phyloP scores from a whole-genome alignment of 1,284 basidiomycete genomes.

The Caloboletus inedulis region DNA sequence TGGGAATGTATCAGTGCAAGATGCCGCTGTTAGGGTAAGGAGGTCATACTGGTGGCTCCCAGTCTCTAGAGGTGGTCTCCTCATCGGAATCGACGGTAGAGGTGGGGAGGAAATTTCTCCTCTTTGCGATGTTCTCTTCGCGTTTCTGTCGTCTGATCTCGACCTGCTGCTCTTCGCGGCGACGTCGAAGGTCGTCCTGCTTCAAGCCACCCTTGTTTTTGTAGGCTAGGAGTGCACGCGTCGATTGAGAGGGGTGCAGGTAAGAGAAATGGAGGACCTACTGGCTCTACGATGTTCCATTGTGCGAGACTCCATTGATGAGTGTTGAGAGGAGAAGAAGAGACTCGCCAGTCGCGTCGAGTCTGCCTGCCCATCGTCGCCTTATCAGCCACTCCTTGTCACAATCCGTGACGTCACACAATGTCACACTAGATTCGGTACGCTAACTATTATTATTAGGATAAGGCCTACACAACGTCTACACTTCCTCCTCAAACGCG shows the following conservation, averaged over 20 bases:
- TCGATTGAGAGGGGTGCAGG: slow-evolving; percentile 5
- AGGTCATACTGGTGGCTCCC: slow-evolving; percentile 70
- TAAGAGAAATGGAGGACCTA: slow-evolving; percentile 34
- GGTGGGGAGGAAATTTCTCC: slow-evolving; percentile 84
- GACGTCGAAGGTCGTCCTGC: slow-evolving; percentile 85
- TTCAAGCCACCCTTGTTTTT: slow-evolving; percentile 84
- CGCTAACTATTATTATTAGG: background rate
- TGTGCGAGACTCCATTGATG: slow-evolving; percentile 52
- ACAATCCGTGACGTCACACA: slow-evolving; percentile 26
- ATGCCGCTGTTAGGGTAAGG: slow-evolving; percentile 4
- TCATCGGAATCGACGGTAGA: slow-evolving; percentile 82
- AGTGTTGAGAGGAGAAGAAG: slow-evolving; percentile 9
- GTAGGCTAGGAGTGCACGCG: slow-evolving; percentile 42
- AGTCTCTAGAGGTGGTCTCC: slow-evolving; percentile 64
- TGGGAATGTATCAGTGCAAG: slow-evolving; percentile 32
- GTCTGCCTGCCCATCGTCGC: slow-evolving; percentile 3
- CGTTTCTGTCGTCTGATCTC: slow-evolving; percentile 96
- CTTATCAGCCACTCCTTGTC: slow-evolving; percentile 31
- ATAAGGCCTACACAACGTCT: background rate
- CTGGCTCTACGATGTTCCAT: slow-evolving; percentile 66
- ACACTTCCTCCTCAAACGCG: slow-evolving; percentile 13
- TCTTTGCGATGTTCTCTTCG: slow-evolving; percentile 95
- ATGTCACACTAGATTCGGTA: slow-evolving; percentile 5
- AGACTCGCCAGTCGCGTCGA: slow-evolving; percentile 25
- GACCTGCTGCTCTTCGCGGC: slow-evolving; percentile 95